Base-by-base conservation (phyloP, 495 filamentous ascomycete species). In the Elasticomyces elasticus region DNA sequence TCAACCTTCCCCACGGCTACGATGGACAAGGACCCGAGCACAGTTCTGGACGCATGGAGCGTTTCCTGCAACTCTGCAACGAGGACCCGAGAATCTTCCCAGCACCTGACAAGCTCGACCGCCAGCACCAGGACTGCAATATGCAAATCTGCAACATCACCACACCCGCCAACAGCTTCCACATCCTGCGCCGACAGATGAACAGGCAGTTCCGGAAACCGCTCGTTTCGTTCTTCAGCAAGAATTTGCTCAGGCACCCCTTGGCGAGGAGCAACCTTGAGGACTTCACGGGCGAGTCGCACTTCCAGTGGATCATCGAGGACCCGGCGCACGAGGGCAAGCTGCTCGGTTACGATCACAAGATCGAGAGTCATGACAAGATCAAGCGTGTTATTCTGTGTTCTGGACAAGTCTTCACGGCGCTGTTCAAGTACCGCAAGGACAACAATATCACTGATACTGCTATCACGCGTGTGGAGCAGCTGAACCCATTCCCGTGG, bases 401-500 rank as follows among this genome's bases (percentile, higher is more conserved):
- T 77, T 80, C 87, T 48, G 92, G 92, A 55, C 92, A 98, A 75
- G 89, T 96, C 38, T 98, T 89, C 69, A 84, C 83, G 33, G 80
- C 89, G 19, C 81, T 98, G 27, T 68, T 83, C 74, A 97, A 97
- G 76, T 79, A 95, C 76, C 92, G 94, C 64, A 81, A 86, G 58
- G 73, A 83, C 61, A 81, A 92, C 62, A 79, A 84, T 52, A 76
- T 94, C 69, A 86, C 87, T 66, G 81, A 95, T 69, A 83, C 88
- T 20, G 92, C 88, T 68, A 85, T 98, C 71, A 94, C 87, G 41
- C 89, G 92, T 64, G 81, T 98, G 62, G 92, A 98, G 74, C 92
- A 98, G 74, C 80, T 98, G 26, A 85, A 97, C 72, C 92, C 92
- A 63, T 98, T 98, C 89, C 92, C 92, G 5, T 98, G 92, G 91